Evolutionary conservation across 345 rosid genomes (phyloP).

Genomic region (Pugionium dolabratum): DNA sequence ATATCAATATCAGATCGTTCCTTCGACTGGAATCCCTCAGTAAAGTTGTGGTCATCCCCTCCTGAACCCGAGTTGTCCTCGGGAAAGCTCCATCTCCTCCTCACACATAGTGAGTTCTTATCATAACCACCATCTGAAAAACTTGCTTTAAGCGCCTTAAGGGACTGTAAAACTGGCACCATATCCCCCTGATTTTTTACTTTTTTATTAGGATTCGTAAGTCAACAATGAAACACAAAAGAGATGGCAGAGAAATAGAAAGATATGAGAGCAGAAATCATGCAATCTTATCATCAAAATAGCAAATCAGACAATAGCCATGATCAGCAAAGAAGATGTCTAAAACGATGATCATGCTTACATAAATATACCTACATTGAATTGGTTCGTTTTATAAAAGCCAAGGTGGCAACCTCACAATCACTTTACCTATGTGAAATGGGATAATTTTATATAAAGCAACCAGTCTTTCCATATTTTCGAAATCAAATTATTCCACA

Average conservation of each 20-base stretch:
- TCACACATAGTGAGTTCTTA: slow-evolving; percentile 40
- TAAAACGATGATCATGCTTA: not conserved
- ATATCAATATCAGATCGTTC: slow-evolving; percentile 55
- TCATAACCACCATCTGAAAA: slow-evolving; percentile 46
- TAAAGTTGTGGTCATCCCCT: slow-evolving; percentile 43
- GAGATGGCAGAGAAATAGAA: not conserved
- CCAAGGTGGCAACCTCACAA: slow-evolving; percentile 22
- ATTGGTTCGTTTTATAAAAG: slow-evolving; percentile 3
- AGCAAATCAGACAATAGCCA: slow-evolving; percentile 18
- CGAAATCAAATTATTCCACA: slow-evolving; percentile 8
- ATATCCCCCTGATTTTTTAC: slow-evolving; percentile 59
- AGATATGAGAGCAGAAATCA: slow-evolving; percentile 15
- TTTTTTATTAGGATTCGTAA: slow-evolving; percentile 35
- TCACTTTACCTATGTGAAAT: slow-evolving; percentile 2
- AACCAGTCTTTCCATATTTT: slow-evolving; percentile 8
- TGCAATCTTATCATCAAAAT: slow-evolving; percentile 13
- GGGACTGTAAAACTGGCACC: slow-evolving; percentile 74
- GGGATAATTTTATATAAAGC: not conserved
- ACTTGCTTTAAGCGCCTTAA: slow-evolving; percentile 59
- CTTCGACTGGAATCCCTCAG: slow-evolving; percentile 47
- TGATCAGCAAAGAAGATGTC: slow-evolving; percentile 7
- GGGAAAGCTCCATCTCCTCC: slow-evolving; percentile 57
- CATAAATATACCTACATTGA: not conserved
- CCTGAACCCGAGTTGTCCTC: slow-evolving; percentile 28
- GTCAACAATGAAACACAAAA: slow-evolving; percentile 21